These are phyloP conservation scores for Diophrys appendiculata DNA, from an alignment of 73 alveolate species.

Conservation along the genomic window DNA sequence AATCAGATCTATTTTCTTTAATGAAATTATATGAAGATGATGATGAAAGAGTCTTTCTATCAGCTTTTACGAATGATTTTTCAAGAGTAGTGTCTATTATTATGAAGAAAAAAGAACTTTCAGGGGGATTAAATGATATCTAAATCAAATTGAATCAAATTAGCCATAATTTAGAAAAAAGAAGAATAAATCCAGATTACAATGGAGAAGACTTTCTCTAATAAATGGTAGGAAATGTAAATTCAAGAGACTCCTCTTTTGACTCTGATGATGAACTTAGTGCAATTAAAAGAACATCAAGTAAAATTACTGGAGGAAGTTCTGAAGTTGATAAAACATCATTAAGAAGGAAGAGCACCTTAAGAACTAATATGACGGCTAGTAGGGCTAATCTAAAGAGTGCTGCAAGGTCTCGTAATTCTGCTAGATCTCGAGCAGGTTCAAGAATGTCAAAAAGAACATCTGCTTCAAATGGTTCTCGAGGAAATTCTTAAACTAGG, in stretches of 20 bases:
- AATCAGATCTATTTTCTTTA: conserved; percentile 1
- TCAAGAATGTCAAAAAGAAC: background rate
- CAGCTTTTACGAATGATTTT: background rate
- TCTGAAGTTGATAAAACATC: background rate
- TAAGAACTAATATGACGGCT: background rate
- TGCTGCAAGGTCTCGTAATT: background rate
- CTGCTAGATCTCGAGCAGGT: background rate
- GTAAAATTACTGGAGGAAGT: background rate
- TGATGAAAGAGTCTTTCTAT: background rate
- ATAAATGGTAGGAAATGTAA: background rate
- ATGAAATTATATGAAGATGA: conserved; percentile 6
- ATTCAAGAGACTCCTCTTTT: background rate
- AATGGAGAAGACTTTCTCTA: background rate
- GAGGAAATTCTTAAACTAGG: background rate
- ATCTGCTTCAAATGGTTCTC: background rate
- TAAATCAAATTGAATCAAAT: background rate
- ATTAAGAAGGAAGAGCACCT: background rate
- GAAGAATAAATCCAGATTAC: background rate
- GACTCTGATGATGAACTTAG: background rate
- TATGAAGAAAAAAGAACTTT: background rate
- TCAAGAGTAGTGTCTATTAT: background rate
- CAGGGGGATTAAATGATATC: background rate
- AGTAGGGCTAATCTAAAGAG: background rate
- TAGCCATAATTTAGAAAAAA: background rate
- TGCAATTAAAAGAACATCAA: background rate